Conservation (phyloP, 2,329 filamentous ascomycete genomes). For the Sporothrix protearum region DNA sequence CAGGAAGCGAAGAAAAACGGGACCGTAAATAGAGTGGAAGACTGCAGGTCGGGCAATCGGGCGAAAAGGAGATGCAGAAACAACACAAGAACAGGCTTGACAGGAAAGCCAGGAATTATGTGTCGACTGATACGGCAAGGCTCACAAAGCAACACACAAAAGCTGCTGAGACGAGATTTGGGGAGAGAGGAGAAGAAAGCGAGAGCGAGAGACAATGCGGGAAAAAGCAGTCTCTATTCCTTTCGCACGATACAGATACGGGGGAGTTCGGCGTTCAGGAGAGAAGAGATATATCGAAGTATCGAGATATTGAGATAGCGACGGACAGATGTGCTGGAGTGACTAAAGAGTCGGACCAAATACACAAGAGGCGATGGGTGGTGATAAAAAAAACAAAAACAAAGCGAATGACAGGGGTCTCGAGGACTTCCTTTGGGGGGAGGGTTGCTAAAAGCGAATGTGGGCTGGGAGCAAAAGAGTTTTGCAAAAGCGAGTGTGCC, state of each 20-base stretch:
- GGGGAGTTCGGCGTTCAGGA: background rate
- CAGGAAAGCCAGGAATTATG: background rate
- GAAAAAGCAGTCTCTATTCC: background rate
- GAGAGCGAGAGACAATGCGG: conserved; percentile 10
- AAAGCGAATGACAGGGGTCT: conserved; percentile 73
- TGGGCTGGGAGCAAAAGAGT: conserved; percentile 37
- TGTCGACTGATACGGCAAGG: conserved; percentile 10
- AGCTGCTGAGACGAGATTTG: background rate
- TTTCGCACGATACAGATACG: conserved; percentile 18
- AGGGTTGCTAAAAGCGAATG: conserved; percentile 50
- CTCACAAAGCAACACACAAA: conserved; percentile 8
- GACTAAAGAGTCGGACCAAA: conserved; percentile 7
- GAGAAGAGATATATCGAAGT: background rate
- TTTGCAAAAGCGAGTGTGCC: conserved; percentile 40
- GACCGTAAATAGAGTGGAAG: background rate
- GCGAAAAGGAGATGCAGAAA: conserved; percentile 3
- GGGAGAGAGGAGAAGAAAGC: background rate
- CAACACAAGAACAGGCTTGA: background rate
- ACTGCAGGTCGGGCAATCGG: conserved; percentile 10
- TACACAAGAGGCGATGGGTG: background rate
- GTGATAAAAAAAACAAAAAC: conserved; percentile 44
- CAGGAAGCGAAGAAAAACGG: conserved; percentile 4
- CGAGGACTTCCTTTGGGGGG: conserved; percentile 62
- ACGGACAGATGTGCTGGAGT: conserved; percentile 8
- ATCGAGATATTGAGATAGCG: conserved; percentile 18